Base-by-base conservation (phyloP, 257 asterid genomes). In the Solanum neorickii region DNA sequence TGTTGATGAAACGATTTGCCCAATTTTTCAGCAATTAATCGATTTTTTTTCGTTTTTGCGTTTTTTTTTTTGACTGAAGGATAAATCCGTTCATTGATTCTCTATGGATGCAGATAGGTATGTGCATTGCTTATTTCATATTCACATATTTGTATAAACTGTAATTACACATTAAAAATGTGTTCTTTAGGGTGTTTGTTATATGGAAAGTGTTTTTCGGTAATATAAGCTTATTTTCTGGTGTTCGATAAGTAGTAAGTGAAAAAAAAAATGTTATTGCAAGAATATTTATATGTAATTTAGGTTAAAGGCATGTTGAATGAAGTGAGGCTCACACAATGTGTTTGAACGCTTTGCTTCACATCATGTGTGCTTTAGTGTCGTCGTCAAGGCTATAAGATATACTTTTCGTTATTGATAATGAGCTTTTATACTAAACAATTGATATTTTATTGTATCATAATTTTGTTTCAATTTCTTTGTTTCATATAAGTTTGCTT, bases 81-180 rank as follows among this genome's bases (percentile, higher is more conserved):
- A 25, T 27, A 78, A 1, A 78, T 46, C 46, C 2, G 84, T 33
- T 74, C 73, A 47, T 70, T 70, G 37, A 65, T 66, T 5, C 7
- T 47, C 37, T 75, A 87, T 87, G 89, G 89, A 87, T 27, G 69
- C 80, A 70, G 75, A 87, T 27, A 87, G 89, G 89, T 87, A 83
- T 72, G 46, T 72, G 42, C n/a, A 13, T 9, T 77, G 65, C 15
- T 77, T 15, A 29, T 14, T 25, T 25, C 10, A 25, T 47, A 44
- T 44, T 77, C 37, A 77, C 60, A 44, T 47, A 25, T 44, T 16
- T 52, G 23, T 16, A 73, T 73, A 21, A 76, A 13, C 21, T 42
- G 56, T 76, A 42, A 13, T 76, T 76, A 6, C 10, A 37, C 49
- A 37, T 29, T 18, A 20, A 73, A 73, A 41, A n/a, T 73, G 77